Evolutionary conservation across 2,329 filamentous ascomycete genomes (phyloP).

Genomic region (Chrysoporthe deuterocubensis): DNA sequence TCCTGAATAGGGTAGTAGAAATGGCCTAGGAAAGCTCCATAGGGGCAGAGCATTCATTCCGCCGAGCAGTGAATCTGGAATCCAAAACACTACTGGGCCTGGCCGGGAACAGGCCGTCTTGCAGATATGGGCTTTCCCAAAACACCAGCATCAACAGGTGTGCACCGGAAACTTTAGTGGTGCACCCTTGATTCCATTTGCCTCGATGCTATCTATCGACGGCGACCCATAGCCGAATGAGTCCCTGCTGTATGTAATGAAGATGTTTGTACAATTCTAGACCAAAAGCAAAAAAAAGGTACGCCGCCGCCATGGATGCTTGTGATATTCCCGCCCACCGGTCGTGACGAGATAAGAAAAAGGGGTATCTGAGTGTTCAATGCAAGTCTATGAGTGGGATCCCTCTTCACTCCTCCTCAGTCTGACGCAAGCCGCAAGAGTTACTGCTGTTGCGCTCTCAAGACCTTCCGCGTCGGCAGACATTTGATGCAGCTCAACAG

Average conservation of each 20-base stretch:
- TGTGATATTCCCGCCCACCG: slow-evolving; percentile 8
- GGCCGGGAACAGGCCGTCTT: not conserved
- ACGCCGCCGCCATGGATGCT: slow-evolving; percentile 11
- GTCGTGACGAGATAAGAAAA: not conserved
- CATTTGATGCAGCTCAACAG: too few relatives aligned
- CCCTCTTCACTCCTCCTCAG: not conserved
- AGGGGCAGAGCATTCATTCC: slow-evolving; percentile 19
- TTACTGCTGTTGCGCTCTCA: too few relatives aligned
- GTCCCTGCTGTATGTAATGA: not conserved
- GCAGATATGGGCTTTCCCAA: not conserved
- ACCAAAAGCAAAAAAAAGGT: slow-evolving; percentile 8
- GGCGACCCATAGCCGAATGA: not conserved
- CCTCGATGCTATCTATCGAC: not conserved
- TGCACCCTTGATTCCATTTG: not conserved
- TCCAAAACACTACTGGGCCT: not conserved
- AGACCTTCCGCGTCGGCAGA: not conserved
- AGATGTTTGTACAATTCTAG: slow-evolving; percentile 13
- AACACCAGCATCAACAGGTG: too few relatives aligned
- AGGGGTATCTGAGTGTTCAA: slow-evolving; percentile 18
- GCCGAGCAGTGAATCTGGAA: not conserved
- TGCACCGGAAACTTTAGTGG: not conserved
- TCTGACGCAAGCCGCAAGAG: not conserved
- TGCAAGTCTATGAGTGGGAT: slow-evolving; percentile 18
- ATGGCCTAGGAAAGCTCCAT: not conserved
- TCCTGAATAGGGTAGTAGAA: slow-evolving; percentile 57